Evolutionary conservation across 2,329 filamentous ascomycete species (phyloP), one percentile per base, ranked within the genome.

Genomic region (Polychaeton citri): DNA sequence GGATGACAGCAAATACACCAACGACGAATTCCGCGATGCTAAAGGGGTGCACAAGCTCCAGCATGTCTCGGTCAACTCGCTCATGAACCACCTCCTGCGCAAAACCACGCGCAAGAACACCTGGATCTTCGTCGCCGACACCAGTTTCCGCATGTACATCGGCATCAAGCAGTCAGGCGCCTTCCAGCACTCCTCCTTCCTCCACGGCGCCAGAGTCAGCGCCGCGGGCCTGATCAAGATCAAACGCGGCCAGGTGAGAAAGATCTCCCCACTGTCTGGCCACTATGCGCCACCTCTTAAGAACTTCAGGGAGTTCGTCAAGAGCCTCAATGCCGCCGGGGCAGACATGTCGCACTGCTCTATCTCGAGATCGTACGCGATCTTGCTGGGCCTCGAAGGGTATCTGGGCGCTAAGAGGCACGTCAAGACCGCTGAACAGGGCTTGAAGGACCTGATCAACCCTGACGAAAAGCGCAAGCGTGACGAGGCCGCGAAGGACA

Each of bases 51-150:
- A 69, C 28, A 81, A 76, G 42, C 53, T 79, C 38, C 73, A 71
- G 33, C 75, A 85, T 49, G 65, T 86, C 2, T 81, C 74, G 4
- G 74, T 80, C 1, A 74, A 79, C 1, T 78, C 79, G 1, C 69
- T 93, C 3, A 72, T 88, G 54, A 84, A 90, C 56, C 80, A 81
- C 43, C 66, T 93, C 5, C 67, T 90, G 12, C 74, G 82, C 41
- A 80, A 83, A 44, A 78, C 81, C 0, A 81, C 86, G 26, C 81
- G 78, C 57, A 85, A 85, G 43, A 87, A 88, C 51, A 90, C 82
- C 4, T 94, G 87, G 87, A 92, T 94, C 44, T 95, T 93, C 50
- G 86, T 87, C 6, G 80, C 81, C 17, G 86, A 94, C 58, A 88
- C 83, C 1, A 79, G 74, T 1, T 90, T 87, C 55, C 75, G 82